Percentiles rank a stretch among this genome's conserved stretches.
Evolutionary conservation across 1,139 yeast genomes (phyloP).

Genomic region (Pichia sorboxylosa): DNA sequence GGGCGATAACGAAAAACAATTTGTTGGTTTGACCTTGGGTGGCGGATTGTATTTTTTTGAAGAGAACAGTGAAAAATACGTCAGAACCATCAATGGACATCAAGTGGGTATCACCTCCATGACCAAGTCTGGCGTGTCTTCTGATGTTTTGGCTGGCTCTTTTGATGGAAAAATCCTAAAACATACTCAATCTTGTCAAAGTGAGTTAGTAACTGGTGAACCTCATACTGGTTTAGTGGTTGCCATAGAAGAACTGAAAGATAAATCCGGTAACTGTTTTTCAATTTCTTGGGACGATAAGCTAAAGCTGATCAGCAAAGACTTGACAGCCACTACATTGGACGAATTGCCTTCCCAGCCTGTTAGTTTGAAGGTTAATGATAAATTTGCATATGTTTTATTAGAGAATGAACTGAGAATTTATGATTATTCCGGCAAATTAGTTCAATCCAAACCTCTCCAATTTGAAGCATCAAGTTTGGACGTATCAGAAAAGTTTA

Average conservation of each 20-base stretch:
- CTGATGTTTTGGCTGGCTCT: conserved; percentile 48
- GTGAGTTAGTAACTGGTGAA: conserved; percentile 28
- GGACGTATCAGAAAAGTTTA: conserved; percentile 29
- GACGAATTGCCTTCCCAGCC: conserved; percentile 52
- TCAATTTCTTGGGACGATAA: conserved; percentile 86
- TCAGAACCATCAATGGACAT: conserved; percentile 54
- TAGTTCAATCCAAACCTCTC: conserved; percentile 23
- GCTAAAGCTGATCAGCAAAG: conserved; percentile 34
- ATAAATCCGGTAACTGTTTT: conserved; percentile 23
- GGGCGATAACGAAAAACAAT: conserved; percentile 37
- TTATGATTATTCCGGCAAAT: conserved; percentile 21
- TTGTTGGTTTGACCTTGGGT: conserved; percentile 57
- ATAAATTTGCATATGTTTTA: conserved; percentile 30
- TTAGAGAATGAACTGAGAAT: conserved; percentile 36
- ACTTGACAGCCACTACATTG: conserved; percentile 15
- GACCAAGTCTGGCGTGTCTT: conserved; percentile 23
- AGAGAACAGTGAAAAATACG: conserved; percentile 30
- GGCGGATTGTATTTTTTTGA: conserved; percentile 61
- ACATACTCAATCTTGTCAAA: conserved; percentile 36
- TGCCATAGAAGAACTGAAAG: conserved; percentile 25
- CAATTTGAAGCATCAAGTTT: conserved; percentile 33
- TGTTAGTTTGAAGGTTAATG: conserved; percentile 28
- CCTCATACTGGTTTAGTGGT: conserved; percentile 51
- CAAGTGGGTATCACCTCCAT: conserved; percentile 67
- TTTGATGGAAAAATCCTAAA: conserved; percentile 65